A percentile compares a stretch with the other conserved stretches of the same genome.
phyloP scores from a whole-genome alignment of 768 basidiomycete species.

The Russula sp. region DNA sequence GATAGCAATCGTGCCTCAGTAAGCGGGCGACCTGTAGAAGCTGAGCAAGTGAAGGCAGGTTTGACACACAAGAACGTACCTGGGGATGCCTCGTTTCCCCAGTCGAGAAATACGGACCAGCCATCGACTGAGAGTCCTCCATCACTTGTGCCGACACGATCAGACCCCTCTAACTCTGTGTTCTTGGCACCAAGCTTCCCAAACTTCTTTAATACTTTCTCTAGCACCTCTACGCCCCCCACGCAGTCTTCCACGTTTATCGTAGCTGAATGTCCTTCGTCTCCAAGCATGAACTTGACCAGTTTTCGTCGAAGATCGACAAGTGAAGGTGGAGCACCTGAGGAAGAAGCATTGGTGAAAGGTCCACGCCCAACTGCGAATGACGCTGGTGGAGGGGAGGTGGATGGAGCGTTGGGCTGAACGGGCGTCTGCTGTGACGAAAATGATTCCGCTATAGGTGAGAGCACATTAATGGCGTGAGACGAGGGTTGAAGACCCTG shows the following conservation, averaged over 20 bases:
- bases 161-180: slow-evolving; percentile 45
- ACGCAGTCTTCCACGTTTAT: slow-evolving; percentile 80
- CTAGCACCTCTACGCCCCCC: slow-evolving; percentile 82
- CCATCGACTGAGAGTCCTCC: slow-evolving; percentile 81
- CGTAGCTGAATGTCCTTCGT: slow-evolving; percentile 69
- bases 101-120: slow-evolving; percentile 80
- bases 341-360: slow-evolving; percentile 48
- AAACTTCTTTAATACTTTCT: slow-evolving; percentile 87
- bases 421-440: slow-evolving; percentile 35
- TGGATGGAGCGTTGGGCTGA: slow-evolving; percentile 49
- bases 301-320: slow-evolving; percentile 81
- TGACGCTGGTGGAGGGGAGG: slow-evolving; percentile 35
- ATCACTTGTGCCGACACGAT: slow-evolving; percentile 64
- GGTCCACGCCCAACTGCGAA: slow-evolving; percentile 62
- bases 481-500: slow-evolving; percentile 53
- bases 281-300: slow-evolving; percentile 85
- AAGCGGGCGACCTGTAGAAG: slow-evolving; percentile 61
- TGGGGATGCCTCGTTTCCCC: slow-evolving; percentile 48
- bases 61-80: slow-evolving; percentile 41
- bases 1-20: slow-evolving; percentile 77
- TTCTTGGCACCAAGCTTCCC: slow-evolving; percentile 56
- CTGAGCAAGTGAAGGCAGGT: slow-evolving; percentile 11
- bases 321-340: slow-evolving; percentile 49
- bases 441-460: slow-evolving; percentile 72
- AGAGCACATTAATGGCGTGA: slow-evolving; percentile 47